Conservation (phyloP, 1,284 basidiomycete genomes). For the Sporisorium scitamineum region DNA sequence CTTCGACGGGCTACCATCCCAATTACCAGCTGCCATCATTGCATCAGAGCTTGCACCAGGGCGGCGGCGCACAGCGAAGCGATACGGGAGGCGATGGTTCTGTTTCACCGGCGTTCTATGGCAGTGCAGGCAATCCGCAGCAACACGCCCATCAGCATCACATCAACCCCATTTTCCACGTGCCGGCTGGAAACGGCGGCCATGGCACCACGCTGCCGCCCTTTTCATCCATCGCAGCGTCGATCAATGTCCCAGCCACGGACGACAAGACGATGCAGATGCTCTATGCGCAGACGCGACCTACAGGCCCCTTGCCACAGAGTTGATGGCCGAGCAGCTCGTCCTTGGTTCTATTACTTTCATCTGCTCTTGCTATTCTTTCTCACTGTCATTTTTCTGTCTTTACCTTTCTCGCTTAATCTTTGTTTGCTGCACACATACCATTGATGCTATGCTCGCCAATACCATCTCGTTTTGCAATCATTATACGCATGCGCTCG, state of each 20-base stretch:
- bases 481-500: not conserved
- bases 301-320: slow-evolving; percentile 30
- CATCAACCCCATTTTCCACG: slow-evolving; percentile 57
- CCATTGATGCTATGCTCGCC: slow-evolving; percentile 18
- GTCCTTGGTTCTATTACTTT: not conserved
- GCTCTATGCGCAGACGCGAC: slow-evolving; percentile 36
- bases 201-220: slow-evolving; percentile 53
- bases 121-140: slow-evolving; percentile 16
- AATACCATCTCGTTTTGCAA: slow-evolving; percentile 31
- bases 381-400: not conserved
- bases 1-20: slow-evolving; percentile 37
- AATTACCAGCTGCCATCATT: slow-evolving; percentile 48
- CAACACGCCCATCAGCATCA: slow-evolving; percentile 37
- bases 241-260: slow-evolving; percentile 34
- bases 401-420: slow-evolving; percentile 25
- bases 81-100: slow-evolving; percentile 22
- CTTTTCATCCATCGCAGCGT: slow-evolving; percentile 58
- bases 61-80: slow-evolving; percentile 11
- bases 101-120: slow-evolving; percentile 11
- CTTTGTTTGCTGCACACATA: slow-evolving; percentile 23
- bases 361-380: not conserved
- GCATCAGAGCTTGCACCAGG: slow-evolving; percentile 42
- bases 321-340: slow-evolving; percentile 16
- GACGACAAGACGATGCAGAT: slow-evolving; percentile 39
- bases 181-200: slow-evolving; percentile 25